Base-by-base conservation (phyloP, 176 grass and related monocot genomes). In the Luzula sylvatica region DNA sequence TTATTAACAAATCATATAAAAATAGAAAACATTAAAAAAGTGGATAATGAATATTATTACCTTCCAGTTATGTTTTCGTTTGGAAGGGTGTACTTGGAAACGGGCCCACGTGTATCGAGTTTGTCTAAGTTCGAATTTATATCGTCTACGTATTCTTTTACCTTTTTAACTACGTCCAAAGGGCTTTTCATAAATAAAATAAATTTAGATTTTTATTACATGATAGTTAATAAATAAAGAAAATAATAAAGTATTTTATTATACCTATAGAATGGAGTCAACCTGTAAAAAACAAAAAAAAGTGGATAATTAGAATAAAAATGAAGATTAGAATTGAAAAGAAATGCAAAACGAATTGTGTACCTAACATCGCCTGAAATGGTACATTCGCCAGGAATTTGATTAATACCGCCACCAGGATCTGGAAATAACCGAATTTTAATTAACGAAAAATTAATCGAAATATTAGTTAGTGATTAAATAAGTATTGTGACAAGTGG, bases 261-360 rank as follows among this genome's bases (percentile, higher is more conserved):
- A 20, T 52, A 96, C 92, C 78, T 86, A 70, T 89, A 89, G 81
- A 96, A 96, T 86, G 81, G 79, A 79, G 85, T 96, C 65, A 96
- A 79, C 65, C 81, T 96, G 92, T 23, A 82, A 65, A 65, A 16
- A 64, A 65, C 44, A 52, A n/a, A 61, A 1, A 9, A 35, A 53
- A 65, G 8, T 11, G 27, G 14, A 69, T 9, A 50, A 42, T 82
- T 61, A 87, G 77, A 15, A 59, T 22, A 42, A 61, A 44, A 56
- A 17, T 28, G 53, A 39, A 53, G 3, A 25, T 26, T 52, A 24
- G 38, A 52, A 28, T 16, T 41, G 22, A 66, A 28, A 26, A 23
- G 17, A 64, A 48, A 59, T 13, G 39, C 42, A 42, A 45, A 0
- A 21, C 24, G 42, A 28, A 55, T 68, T 25, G 18, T 45, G 39